Evolutionary conservation across 805 yeast species (phyloP).

Genomic region (Hanseniaspora nectarophila): DNA sequence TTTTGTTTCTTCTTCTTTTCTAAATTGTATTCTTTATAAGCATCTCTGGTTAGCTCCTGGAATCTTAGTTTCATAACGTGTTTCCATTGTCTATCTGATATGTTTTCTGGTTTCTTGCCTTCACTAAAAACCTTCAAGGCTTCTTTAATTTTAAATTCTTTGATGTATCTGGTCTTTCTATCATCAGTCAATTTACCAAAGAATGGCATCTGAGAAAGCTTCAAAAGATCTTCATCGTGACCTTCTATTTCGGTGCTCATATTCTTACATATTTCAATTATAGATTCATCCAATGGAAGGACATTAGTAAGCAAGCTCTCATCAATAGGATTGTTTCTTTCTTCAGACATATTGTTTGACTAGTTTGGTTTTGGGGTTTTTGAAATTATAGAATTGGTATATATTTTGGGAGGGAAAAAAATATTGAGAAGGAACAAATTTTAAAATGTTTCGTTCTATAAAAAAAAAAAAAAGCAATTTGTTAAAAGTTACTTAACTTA

Average conservation of each 20-base stretch:
- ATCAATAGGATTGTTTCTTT: not conserved
- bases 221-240: not conserved
- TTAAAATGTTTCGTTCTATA: no score
- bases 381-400: no score
- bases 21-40: slow-evolving; percentile 37
- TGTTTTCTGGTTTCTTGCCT: slow-evolving; percentile 58
- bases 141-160: slow-evolving; percentile 6
- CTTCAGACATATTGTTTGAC: not conserved
- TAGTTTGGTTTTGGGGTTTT: not conserved
- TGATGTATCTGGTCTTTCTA: not conserved
- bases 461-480: no score
- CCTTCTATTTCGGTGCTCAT: not conserved
- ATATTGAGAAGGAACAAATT: no score
- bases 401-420: no score
- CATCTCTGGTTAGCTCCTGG: slow-evolving; percentile 56
- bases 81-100: slow-evolving; percentile 81
- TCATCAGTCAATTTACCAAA: slow-evolving; percentile 2
- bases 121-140: not conserved
- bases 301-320: not conserved
- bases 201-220: not conserved
- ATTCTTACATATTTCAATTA: not conserved
- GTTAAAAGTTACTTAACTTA: no score
- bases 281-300: not conserved
- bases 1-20: slow-evolving; percentile 43
- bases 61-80: slow-evolving; percentile 45